Base-by-base conservation (phyloP, 2,329 filamentous ascomycete genomes). In the Calonectria naviculata region DNA sequence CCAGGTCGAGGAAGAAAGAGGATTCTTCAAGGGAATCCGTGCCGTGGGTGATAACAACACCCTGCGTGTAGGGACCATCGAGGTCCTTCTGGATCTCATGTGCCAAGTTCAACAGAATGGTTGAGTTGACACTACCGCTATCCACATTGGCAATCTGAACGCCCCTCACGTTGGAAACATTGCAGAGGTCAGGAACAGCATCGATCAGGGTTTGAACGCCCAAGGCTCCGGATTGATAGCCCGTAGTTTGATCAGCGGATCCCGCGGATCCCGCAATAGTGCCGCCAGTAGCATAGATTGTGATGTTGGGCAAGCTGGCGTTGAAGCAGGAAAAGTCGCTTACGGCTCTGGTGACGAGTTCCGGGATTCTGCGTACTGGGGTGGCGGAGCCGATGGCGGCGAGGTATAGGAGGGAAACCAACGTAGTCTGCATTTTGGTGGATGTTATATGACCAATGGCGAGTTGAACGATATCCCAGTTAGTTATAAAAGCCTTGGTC, bases 21-120 rank as follows among this genome's bases (percentile, higher is more conserved):
- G 88, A 87, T 77, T 92, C 90, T 75, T 92, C 90, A 0, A 92
- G 83, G 0, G 89, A 91, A 75, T 93, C 91, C 10, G 91, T 93
- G 38, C 91, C 91, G 74, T 92, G 90, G 0, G 90, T 92, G 56
- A 93, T 82, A 3, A 92, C 88, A 4, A 88, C 88, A n/a, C 86
- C 89, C 31, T 64, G 61, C 3, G 36, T 61, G 21, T 58, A 19
- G 5, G 47, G 19, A 31, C 77, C 78, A 34, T 86, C 84, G 3
- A 90, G 82, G 65, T 88, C 87, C 7, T 72, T 70, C 65, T 88
- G 87, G 61, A 91, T 86, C 65, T 83, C 80, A 26, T 86, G 82
- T 4, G 86, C 83, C 38, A 91, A 76, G 26, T 82, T 83, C 21
- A 90, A 81, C 38, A 88, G 83, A 67, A 89, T 84, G 5, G 80